Conservation (phyloP, 345 rosid species). For the Aquilaria malaccensis region DNA sequence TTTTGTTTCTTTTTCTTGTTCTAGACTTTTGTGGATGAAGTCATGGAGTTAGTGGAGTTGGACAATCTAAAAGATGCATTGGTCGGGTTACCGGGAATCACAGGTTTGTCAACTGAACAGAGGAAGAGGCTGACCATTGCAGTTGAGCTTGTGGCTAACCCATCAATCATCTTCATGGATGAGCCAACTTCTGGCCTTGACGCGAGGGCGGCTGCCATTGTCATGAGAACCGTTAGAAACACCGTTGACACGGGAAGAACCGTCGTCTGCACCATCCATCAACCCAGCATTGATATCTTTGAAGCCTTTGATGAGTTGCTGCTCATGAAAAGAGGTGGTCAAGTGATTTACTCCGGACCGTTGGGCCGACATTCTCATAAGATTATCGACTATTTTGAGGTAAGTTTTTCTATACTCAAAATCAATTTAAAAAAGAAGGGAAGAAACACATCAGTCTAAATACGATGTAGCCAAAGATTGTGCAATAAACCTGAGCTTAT, state of each 20-base stretch:
- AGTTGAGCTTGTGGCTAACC: neutral
- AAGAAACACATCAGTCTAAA: too few relatives aligned
- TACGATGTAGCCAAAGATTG: too few relatives aligned
- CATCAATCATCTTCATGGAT: neutral
- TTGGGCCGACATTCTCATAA: conserved; percentile 11
- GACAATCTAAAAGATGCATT: neutral
- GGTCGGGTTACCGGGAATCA: neutral
- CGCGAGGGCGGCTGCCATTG: neutral
- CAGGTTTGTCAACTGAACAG: neutral
- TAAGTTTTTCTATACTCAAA: neutral
- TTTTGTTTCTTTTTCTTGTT: neutral
- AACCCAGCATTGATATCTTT: conserved; percentile 2
- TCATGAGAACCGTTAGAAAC: conserved; percentile 1
- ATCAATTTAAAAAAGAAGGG: too few relatives aligned
- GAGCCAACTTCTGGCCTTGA: conserved; percentile 4
- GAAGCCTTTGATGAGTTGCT: neutral
- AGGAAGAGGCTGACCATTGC: conserved; percentile 2
- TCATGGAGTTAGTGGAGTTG: neutral
- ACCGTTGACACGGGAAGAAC: neutral
- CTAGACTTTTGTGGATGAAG: neutral
- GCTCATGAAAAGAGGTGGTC: conserved; percentile 7
- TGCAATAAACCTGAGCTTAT: too few relatives aligned
- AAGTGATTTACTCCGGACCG: neutral
- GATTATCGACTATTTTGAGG: conserved; percentile 23
- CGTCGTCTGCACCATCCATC: conserved; percentile 1